Conservation (phyloP, 1,139 yeast genomes). For the Debaryomyces sp. region DNA sequence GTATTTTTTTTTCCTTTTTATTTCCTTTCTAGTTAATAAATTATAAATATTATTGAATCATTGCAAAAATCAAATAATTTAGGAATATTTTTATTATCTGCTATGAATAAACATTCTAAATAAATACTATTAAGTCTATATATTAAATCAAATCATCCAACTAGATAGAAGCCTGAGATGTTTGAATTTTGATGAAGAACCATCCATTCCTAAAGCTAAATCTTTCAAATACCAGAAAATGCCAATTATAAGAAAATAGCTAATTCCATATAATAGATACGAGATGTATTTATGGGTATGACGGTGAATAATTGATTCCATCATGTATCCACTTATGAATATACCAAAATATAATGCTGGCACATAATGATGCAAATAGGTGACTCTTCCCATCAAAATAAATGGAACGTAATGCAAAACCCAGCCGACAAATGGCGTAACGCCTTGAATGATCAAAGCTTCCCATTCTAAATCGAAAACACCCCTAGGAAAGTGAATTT, state of each 20-base stretch:
- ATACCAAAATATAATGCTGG: slow-evolving; percentile 41
- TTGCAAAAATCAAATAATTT: background rate
- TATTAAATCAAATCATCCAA: slow-evolving; percentile 28
- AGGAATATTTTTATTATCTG: background rate
- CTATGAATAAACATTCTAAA: background rate
- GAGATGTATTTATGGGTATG: slow-evolving; percentile 15
- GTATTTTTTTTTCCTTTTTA: too few species aligned
- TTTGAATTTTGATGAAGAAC: slow-evolving; percentile 23
- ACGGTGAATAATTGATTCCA: slow-evolving; percentile 30
- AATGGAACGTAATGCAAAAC: slow-evolving; percentile 35
- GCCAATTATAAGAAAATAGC: slow-evolving; percentile 27
- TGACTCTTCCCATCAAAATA: slow-evolving; percentile 37
- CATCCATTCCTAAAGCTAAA: slow-evolving; percentile 40
- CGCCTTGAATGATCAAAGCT: slow-evolving; percentile 28
- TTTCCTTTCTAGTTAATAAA: too few species aligned
- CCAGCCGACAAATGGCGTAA: slow-evolving; percentile 37
- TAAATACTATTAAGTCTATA: background rate
- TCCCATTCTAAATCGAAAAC: slow-evolving; percentile 27
- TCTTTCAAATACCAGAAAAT: slow-evolving; percentile 32
- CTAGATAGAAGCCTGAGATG: slow-evolving; percentile 29
- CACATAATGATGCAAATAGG: slow-evolving; percentile 38
- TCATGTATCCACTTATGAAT: slow-evolving; percentile 34
- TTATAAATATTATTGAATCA: background rate
- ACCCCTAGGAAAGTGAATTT: slow-evolving; percentile 12
- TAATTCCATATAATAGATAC: slow-evolving; percentile 17